These are phyloP conservation scores for Breviolum minutum DNA, from an alignment of 73 alveolate genomes.

Conservation along the genomic window DNA sequence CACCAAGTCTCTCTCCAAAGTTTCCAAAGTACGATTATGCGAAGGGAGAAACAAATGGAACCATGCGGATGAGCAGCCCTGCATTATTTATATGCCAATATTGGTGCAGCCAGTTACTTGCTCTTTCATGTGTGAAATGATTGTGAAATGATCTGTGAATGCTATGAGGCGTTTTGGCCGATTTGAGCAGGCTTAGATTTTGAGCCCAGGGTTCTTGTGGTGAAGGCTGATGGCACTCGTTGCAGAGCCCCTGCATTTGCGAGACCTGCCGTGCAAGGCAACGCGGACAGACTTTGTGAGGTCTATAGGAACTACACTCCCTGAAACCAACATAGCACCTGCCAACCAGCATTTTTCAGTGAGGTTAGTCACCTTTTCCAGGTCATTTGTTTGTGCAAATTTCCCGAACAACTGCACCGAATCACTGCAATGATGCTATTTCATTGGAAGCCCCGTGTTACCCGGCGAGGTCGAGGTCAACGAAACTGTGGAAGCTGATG, in stretches of 20 bases:
- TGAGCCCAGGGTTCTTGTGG: slow-evolving; percentile 27
- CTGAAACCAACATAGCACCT: background rate
- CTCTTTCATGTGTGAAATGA: no score
- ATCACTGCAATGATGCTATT: no score
- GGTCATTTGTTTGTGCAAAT: no score
- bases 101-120: no score
- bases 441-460: background rate
- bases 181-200: slow-evolving; percentile 1
- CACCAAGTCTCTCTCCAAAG: background rate
- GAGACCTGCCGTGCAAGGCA: slow-evolving; percentile 24
- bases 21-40: background rate
- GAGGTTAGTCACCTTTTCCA: no score
- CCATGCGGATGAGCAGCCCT: no score
- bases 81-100: no score
- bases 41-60: background rate
- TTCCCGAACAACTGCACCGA: no score
- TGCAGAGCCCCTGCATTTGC: background rate
- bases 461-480: background rate
- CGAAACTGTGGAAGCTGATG: background rate
- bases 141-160: no score
- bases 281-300: no score
- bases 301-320: background rate
- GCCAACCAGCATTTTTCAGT: background rate
- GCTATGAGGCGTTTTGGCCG: slow-evolving; percentile 17
- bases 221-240: background rate